Evolutionary conservation across 2,329 filamentous ascomycete species (phyloP).

Genomic region (Verticillium nubilum): DNA sequence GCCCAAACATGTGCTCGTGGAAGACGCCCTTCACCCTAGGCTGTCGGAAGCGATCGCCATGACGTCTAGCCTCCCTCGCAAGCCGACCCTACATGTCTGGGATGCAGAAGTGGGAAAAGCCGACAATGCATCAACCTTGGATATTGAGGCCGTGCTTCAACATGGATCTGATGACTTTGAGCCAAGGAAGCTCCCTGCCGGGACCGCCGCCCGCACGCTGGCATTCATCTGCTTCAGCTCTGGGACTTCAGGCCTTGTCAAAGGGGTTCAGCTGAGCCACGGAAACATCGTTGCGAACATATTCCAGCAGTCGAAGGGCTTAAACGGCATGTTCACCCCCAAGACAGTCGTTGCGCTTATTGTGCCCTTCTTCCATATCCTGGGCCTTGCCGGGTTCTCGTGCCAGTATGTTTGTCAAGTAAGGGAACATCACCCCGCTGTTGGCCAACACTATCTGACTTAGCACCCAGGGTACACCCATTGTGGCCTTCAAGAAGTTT

Average conservation of each 20-base stretch:
- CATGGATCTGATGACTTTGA: conserved; percentile 2
- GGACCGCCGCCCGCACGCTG: not conserved
- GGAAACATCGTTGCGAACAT: conserved; percentile 8
- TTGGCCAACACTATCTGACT: not conserved
- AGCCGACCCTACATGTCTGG: not conserved
- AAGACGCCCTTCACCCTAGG: not conserved
- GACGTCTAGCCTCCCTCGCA: not conserved
- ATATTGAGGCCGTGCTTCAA: not conserved
- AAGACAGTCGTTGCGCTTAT: conserved; percentile 5
- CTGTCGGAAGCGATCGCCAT: not conserved
- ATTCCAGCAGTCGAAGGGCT: conserved; percentile 6
- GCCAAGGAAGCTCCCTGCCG: not conserved
- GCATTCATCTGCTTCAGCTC: conserved; percentile 10
- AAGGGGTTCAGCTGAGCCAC: conserved; percentile 7
- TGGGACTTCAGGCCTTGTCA: conserved; percentile 8
- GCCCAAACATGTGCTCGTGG: conserved; percentile 5
- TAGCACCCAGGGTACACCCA: conserved; percentile 5
- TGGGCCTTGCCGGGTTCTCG: conserved; percentile 6
- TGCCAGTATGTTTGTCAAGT: conserved; percentile 8
- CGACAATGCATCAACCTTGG: not conserved
- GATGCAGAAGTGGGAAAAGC: not conserved
- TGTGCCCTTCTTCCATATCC: conserved; percentile 8
- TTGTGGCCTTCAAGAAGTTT: conserved; percentile 8
- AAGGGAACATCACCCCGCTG: not conserved
- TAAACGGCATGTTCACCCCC: conserved; percentile 4